Evolutionary conservation across 345 rosid genomes (phyloP).

Genomic region (Streptanthus diversifolius): DNA sequence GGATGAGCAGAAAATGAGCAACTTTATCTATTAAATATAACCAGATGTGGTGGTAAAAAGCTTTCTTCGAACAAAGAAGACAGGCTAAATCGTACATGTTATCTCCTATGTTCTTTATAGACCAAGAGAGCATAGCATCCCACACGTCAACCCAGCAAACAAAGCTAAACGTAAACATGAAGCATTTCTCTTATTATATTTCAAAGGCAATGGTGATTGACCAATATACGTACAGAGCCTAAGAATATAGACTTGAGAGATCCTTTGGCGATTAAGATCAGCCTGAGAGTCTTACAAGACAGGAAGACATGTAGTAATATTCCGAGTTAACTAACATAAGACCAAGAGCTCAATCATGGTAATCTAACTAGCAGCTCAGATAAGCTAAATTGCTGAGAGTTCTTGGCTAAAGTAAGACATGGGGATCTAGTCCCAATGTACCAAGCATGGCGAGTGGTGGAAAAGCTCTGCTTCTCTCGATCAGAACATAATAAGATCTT

Average conservation of each 20-base stretch:
- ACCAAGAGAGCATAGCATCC: conserved; percentile 4
- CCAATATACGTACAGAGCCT: neutral
- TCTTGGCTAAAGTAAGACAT: neutral
- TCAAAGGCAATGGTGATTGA: neutral
- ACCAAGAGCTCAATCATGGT: neutral
- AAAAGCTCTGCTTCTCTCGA: conserved; percentile 11
- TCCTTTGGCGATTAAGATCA: neutral
- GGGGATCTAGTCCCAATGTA: conserved; percentile 1
- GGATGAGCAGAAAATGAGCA: conserved; percentile 18
- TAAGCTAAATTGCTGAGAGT: neutral
- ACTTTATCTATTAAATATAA: neutral
- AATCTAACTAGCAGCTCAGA: neutral
- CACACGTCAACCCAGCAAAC: neutral
- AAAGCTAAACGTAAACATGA: neutral
- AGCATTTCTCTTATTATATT: neutral
- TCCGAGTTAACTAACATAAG: neutral
- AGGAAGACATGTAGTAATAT: neutral
- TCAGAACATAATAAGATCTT: conserved; percentile 21
- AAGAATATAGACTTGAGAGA: neutral
- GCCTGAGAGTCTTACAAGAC: neutral
- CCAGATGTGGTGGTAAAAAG: neutral
- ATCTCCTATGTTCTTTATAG: neutral
- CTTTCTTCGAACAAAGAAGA: neutral
- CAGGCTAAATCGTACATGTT: conserved; percentile 4
- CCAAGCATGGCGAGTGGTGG: neutral